Evolutionary conservation across 257 asterid genomes (phyloP), one percentile per base, ranked within the genome.

Genomic region (Orobanche coerulescens): DNA sequence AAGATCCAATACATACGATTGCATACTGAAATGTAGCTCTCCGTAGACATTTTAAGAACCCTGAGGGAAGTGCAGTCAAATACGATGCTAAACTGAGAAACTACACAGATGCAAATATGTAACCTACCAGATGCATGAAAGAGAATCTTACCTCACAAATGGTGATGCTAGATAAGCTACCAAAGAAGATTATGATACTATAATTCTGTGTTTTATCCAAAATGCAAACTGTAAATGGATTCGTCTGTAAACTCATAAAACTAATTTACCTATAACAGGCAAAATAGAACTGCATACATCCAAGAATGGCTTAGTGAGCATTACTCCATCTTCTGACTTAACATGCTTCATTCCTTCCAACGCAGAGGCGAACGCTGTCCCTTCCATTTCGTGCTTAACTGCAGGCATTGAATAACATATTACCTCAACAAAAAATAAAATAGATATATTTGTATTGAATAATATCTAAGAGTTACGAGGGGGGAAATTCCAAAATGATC

Each of bases 301-400:
- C 84, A 92, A 74, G 84, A 92, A 88, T 36, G 86, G 94, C 78
- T 79, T 88, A 19, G 95, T 79, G 50, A 92, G 96, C 76, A 88
- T 78, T 25, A 73, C 85, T 76, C 96, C 96, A 43, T 81, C 85
- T 77, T 73, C 91, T 9, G 98, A 76, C 67, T 81, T 88, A 58
- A 92, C 93, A 64, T 84, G 88, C 73, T 88, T 80, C 93, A 92
- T 86, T 75, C 93, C 94, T 65, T 88, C 96, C 73, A 92, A 61
- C 16, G 95, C 95, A 60, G 98, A 95, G 46, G 83, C 14, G 47
- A 92, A 92, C 54, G 71, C 87, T 0, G 98, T 88, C 66, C 94
- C 96, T 75, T 84, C 98, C 98, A 88, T 88, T 74, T 58, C 44
- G 33, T 40, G 40, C 70, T 72, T 60, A 49, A 60, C 81, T 75